phyloP scores from a whole-genome alignment of 2,329 filamentous ascomycete species.

The Sporothrix mexicana region DNA sequence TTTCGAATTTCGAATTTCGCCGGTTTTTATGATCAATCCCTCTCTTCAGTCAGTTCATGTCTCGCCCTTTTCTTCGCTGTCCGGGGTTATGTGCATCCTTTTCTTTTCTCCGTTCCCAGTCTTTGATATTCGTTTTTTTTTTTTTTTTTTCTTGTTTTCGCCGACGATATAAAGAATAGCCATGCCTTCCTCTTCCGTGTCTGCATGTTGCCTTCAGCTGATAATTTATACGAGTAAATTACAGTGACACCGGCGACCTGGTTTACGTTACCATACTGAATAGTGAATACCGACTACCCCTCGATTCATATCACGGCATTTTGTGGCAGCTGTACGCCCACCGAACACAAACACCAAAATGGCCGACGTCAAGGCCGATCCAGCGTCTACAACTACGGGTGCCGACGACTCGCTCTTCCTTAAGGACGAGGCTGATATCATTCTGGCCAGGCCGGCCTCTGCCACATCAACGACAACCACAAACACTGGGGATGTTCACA shows the following conservation, averaged over 20 bases:
- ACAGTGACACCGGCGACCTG: neutral
- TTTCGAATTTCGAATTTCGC: neutral
- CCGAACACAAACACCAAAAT: neutral
- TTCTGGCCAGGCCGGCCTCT: neutral
- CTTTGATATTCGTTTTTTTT: neutral
- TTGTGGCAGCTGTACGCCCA: neutral
- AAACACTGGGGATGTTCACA: neutral
- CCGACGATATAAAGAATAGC: slow-evolving; percentile 7
- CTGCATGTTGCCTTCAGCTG: neutral
- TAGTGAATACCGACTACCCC: neutral
- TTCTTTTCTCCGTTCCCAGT: neutral
- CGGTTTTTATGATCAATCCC: too few species aligned
- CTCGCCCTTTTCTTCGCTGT: neutral
- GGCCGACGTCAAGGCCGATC: slow-evolving; percentile 8
- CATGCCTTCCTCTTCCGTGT: neutral
- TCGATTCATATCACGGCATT: neutral
- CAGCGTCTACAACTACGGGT: neutral
- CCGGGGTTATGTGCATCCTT: neutral
- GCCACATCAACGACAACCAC: neutral
- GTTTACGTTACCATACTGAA: neutral
- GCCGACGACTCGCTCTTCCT: neutral
- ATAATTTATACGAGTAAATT: neutral
- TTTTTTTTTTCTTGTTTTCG: neutral
- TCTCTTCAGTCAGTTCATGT: neutral
- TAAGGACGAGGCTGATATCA: neutral